Evolutionary conservation across 441 rosid species (phyloP), one percentile per base, ranked within the genome.

Genomic region (Syzygium malaccense): DNA sequence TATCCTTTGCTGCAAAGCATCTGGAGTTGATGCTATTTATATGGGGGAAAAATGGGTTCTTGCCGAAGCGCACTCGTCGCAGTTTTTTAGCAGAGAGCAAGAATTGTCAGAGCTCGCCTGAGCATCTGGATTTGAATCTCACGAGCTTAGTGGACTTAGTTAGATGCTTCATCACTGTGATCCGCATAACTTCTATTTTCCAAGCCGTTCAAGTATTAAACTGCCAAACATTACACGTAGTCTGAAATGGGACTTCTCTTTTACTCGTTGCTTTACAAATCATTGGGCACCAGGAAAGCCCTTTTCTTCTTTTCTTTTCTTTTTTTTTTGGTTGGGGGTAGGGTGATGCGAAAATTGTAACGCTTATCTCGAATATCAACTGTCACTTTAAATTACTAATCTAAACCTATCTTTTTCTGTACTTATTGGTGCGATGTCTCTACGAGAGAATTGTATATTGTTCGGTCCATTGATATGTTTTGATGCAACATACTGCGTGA

Each of bases 61-160:
- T 19, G 30, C 54, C 2, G 5, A 37, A 13, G 19, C 17, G 20
- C 45, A 55, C 48, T 64, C 51, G 26, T 54, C 79, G 90, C 93
- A 96, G 99, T 95, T 95, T 87, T 87, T 95, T 90, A 95, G 95
- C 85, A 96, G 98, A 90, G 98, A 98, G 89, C 86, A 88, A 90
- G 96, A 95, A 90, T 93, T 96, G 57, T 75, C 95, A 7, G 94
- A 92, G 88, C 98, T 98, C n/a, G 98, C 98, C 7, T 87, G 91
- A 78, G 56, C 93, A 86, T 94, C 98, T 48, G 96, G 96, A 86
- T 96, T 96, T 91, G 90, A 92, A 53, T 84, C 87, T 15, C 84
- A 86, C 54, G 94, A 90, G 89, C 60, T 75, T 51, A 66, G 79
- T 6, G 75, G 53, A 55, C 68, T 62, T 23, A 88, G 75, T 49